Evolutionary conservation across 1,139 yeast genomes (phyloP).

Genomic region (Candida tetrigidarum): DNA sequence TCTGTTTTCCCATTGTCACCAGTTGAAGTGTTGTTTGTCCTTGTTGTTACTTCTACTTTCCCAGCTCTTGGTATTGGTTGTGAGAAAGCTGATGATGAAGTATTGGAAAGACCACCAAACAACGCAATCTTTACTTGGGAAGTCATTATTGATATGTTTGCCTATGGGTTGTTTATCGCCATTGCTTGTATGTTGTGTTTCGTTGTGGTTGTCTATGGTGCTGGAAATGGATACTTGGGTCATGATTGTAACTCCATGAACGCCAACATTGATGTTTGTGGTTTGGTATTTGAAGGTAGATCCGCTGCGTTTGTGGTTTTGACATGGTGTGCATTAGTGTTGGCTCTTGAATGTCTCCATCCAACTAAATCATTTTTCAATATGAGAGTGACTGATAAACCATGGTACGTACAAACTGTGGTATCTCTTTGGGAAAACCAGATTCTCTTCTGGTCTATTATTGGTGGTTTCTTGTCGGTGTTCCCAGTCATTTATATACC

Average conservation of each 20-base stretch:
- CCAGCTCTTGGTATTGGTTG: conserved; percentile 83
- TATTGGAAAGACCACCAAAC: conserved; percentile 68
- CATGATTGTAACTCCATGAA: conserved; percentile 54
- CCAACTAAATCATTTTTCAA: conserved; percentile 73
- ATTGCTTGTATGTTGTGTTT: conserved; percentile 70
- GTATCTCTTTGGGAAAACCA: conserved; percentile 79
- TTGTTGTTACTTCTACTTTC: conserved; percentile 78
- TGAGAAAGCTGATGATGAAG: not conserved
- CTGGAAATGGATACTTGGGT: conserved; percentile 73
- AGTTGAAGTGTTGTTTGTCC: conserved; percentile 80
- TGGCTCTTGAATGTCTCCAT: conserved; percentile 92
- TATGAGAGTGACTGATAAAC: too few species aligned
- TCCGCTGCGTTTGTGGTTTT: conserved; percentile 82
- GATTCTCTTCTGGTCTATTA: conserved; percentile 82
- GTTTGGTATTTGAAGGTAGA: conserved; percentile 75
- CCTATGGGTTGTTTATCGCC: conserved; percentile 78
- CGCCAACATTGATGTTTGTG: conserved; percentile 45
- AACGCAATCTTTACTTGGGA: conserved; percentile 71
- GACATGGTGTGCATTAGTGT: conserved; percentile 88
- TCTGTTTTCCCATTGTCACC: conserved; percentile 83
- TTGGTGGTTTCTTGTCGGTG: conserved; percentile 70
- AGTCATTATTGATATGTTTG: conserved; percentile 72
- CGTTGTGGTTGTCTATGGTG: conserved; percentile 65
- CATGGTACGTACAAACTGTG: conserved; percentile 76
- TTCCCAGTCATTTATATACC: conserved; percentile 91